phyloP scores from a whole-genome alignment of 1,139 yeast genomes.

The Yamadazyma songkhlaensis region DNA sequence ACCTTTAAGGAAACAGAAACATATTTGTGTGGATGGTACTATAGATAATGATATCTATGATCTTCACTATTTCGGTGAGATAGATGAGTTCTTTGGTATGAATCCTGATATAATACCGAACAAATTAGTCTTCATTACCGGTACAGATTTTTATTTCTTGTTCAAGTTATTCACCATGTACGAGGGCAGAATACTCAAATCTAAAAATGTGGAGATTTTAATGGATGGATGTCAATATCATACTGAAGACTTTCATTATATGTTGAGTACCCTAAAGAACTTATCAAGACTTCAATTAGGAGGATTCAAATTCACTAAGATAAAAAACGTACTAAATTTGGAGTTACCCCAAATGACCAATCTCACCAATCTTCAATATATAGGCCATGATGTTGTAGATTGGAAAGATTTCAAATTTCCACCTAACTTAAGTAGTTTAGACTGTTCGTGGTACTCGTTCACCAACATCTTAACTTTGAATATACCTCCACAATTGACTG shows the following conservation, averaged over 20 bases:
- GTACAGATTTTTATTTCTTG: slow-evolving; percentile 32
- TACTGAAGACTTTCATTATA: slow-evolving; percentile 18
- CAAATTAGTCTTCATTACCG: slow-evolving; percentile 26
- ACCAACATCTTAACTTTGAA: slow-evolving; percentile 19
- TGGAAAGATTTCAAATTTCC: slow-evolving; percentile 28
- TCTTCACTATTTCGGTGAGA: slow-evolving; percentile 28
- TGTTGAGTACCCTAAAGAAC: slow-evolving; percentile 23
- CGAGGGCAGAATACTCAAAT: slow-evolving; percentile 15
- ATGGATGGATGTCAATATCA: slow-evolving; percentile 18
- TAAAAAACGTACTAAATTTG: slow-evolving; percentile 10
- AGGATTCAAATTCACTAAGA: slow-evolving; percentile 18
- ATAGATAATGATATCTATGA: slow-evolving; percentile 20
- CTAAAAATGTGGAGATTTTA: slow-evolving; percentile 22
- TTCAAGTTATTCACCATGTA: slow-evolving; percentile 21
- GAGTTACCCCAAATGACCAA: slow-evolving; percentile 12
- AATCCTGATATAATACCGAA: slow-evolving; percentile 29
- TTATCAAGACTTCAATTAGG: slow-evolving; percentile 30
- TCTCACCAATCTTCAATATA: slow-evolving; percentile 25
- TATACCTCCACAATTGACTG: slow-evolving; percentile 11
- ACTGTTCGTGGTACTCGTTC: slow-evolving; percentile 33
- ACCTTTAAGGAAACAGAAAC: slow-evolving; percentile 26
- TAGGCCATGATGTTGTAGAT: slow-evolving; percentile 30
- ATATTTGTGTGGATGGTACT: slow-evolving; percentile 19
- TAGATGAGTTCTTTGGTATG: slow-evolving; percentile 27
- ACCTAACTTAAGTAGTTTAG: slow-evolving; percentile 25